Conservation (phyloP, 2,329 filamentous ascomycete species). For the Colletotrichum tropicale region DNA sequence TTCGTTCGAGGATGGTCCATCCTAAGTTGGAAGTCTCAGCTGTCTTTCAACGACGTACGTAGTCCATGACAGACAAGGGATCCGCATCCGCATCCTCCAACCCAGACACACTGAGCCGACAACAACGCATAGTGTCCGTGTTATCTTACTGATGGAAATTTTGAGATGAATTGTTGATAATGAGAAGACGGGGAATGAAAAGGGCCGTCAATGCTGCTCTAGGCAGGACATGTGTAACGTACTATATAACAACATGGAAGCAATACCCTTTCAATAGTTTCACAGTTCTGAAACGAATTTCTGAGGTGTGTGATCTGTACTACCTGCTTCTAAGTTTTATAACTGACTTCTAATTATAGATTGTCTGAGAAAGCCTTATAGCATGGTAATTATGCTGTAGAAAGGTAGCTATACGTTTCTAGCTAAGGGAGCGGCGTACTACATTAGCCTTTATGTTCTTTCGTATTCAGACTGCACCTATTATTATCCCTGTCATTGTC, state of each 20-base stretch:
- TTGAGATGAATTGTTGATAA: background rate
- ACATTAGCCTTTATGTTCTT: background rate
- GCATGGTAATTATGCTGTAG: background rate
- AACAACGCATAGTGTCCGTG: fast-evolving
- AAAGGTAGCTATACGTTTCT: background rate
- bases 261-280: too few species aligned
- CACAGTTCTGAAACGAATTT: background rate
- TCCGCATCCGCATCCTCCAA: background rate
- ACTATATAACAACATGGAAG: background rate
- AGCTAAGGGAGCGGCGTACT: background rate
- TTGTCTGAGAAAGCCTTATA: background rate
- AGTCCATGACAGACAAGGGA: background rate
- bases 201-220: background rate
- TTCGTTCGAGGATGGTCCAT: background rate
- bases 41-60: background rate
- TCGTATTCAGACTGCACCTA: background rate
- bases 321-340: background rate
- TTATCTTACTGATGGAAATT: background rate
- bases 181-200: background rate
- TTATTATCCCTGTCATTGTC: background rate
- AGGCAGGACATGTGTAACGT: background rate
- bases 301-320: background rate
- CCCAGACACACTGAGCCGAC: fast-evolving
- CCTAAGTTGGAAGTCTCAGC: background rate
- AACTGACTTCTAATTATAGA: fast-evolving